phyloP scores from a whole-genome alignment of 108 stramenopile genomes.

The Cyclotella baltica region DNA sequence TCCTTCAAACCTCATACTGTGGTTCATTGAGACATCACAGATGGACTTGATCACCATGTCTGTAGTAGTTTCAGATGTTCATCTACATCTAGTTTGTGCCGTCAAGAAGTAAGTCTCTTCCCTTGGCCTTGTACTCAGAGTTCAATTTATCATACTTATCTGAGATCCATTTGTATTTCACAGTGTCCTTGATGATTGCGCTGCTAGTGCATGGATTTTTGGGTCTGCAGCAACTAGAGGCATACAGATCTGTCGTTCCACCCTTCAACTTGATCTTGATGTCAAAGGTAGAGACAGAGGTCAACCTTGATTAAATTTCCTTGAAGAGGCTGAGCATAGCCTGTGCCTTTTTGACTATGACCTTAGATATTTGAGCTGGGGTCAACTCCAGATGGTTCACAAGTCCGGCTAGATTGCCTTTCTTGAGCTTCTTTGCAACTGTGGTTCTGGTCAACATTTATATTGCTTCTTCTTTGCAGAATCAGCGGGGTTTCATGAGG shows the following conservation, averaged over 20 bases:
- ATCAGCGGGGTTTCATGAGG: neutral
- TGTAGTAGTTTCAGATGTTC: neutral
- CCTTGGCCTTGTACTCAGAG: neutral
- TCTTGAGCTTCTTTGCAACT: neutral
- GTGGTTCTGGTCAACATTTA: neutral
- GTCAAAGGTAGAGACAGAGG: neutral
- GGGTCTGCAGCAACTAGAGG: neutral
- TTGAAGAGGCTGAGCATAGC: conserved; percentile 27
- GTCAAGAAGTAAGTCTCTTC: neutral
- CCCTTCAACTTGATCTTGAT: neutral
- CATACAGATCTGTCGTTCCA: neutral
- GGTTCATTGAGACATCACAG: neutral
- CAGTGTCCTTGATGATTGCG: conserved; percentile 1
- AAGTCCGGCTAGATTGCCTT: conserved; percentile 1
- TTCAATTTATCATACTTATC: neutral
- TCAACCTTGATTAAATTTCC: neutral
- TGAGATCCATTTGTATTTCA: conserved; percentile 1
- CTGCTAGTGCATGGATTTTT: conserved; percentile 5
- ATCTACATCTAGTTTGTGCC: neutral
- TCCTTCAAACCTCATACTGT: neutral
- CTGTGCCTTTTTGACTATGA: conserved; percentile 19
- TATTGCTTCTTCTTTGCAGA: neutral
- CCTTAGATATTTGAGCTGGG: neutral
- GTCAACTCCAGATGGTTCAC: neutral
- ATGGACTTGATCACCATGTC: neutral